Evolutionary conservation across 441 rosid genomes (phyloP), one percentile per base, ranked within the genome.

Genomic region (Macaranga tanarius): DNA sequence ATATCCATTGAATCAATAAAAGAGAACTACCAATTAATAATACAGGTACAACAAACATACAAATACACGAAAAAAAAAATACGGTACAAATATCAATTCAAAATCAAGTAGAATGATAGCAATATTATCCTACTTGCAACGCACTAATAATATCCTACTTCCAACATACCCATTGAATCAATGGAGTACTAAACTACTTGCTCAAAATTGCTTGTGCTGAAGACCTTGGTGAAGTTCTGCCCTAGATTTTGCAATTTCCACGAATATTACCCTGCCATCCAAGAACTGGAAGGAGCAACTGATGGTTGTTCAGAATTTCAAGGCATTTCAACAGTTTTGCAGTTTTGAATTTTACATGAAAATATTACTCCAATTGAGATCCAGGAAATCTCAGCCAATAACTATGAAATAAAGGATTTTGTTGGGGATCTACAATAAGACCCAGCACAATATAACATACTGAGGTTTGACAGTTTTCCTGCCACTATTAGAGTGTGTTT

Each of bases 231-330:
- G 82, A 40, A 86, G 82, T 78, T 87, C 95, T 31, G 84, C 76
- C 63, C 77, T 86, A 19, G 91, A 78, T 79, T 85, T 92, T 40
- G 97, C 95, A 65, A 84, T 82, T 75, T 92, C 97, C 78, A 92
- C 97, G 26, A 92, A 92, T 75, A 92, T 90, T 38, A 90, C 93
- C 77, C 95, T 90, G 85, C 97, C 97, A 82, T 92, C 90, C 82
- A 88, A 64, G 79, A 92, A 92, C 97, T 90, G 78, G 31, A 79
- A 73, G 42, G 45, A 40, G 42, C 15, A 12, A 26, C 38, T 63
- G 19, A 20, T 6, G 9, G 1, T 34, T 8, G 2, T 47, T 7
- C 61, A 44, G 38, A 22, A 34, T 38, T 10, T 55, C 8, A 60
- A 1, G 25, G 59, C 28, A 20, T 20, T 55, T 48, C 55, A 52